phyloP scores from a whole-genome alignment of 2,329 filamentous ascomycete genomes.

The Nemania sp. region DNA sequence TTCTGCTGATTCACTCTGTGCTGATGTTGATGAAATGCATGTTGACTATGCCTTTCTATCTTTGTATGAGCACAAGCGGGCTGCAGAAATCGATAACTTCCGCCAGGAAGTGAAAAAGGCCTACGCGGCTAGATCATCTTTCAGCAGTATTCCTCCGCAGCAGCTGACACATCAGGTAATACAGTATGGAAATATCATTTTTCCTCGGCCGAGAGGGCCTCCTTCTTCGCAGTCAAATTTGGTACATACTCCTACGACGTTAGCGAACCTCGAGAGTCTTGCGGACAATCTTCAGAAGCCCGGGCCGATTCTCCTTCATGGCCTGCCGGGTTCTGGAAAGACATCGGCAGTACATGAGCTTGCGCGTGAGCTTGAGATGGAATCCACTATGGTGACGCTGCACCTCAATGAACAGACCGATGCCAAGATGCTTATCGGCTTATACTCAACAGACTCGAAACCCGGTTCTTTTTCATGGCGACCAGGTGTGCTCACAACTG shows the following conservation, averaged over 20 bases:
- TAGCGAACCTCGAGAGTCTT: slow-evolving; percentile 70
- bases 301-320: slow-evolving; percentile 78
- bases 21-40: slow-evolving; percentile 71
- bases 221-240: slow-evolving; percentile 54
- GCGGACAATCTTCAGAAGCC: slow-evolving; percentile 67
- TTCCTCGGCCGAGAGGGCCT: slow-evolving; percentile 63
- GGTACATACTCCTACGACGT: slow-evolving; percentile 73
- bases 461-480: slow-evolving; percentile 92
- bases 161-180: slow-evolving; percentile 63
- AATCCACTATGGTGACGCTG: slow-evolving; percentile 83
- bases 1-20: slow-evolving; percentile 58
- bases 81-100: slow-evolving; percentile 49
- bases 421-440: slow-evolving; percentile 90
- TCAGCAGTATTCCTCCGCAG: slow-evolving; percentile 39
- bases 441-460: slow-evolving; percentile 87
- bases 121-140: slow-evolving; percentile 24
- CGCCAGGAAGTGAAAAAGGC: slow-evolving; percentile 44
- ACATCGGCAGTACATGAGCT: slow-evolving; percentile 83
- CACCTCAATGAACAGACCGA: slow-evolving; percentile 98
- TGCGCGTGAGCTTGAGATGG: slow-evolving; percentile 77
- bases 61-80: slow-evolving; percentile 59
- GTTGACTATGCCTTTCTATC: slow-evolving; percentile 79
- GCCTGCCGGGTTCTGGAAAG: slow-evolving; percentile 86
- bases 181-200: slow-evolving; percentile 66
- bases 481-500: slow-evolving; percentile 88